Evolutionary conservation across 306 rosid genomes (phyloP), one percentile per base, ranked within the genome.

Genomic region (Quercus cerris): DNA sequence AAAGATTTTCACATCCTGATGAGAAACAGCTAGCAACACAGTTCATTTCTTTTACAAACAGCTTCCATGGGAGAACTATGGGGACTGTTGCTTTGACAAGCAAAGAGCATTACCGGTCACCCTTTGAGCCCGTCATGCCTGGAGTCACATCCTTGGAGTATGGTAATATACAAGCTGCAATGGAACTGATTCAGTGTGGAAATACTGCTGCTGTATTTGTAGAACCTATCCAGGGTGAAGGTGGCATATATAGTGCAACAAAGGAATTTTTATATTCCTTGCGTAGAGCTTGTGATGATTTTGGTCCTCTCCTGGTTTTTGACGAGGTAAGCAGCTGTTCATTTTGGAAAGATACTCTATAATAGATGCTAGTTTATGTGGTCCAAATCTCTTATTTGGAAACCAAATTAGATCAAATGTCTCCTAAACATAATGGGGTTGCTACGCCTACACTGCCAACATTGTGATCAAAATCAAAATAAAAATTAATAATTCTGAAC

Each of bases 21-120:
- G 87, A 81, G 0, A 81, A 84, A 82, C 84, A 81, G 49, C 90
- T 93, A 19, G 90, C 93, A 4, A 76, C 87, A 11, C 90, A 90
- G 81, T 95, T 95, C 83, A 51, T 95, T 71, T 85, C 98, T 59
- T 95, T 93, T 76, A 90, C 89, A 15, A 95, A 91, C 70, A 77
- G 90, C 84, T 95, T 93, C 82, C 99, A 95, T 76, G 99, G 99
- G 70, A 90, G 98, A 85, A 95, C 99, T 69, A 51, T 95, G 88
- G 99, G 98, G n/a, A 82, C 99, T 51, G 89, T 95, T 77, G 99
- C 99, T 77, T 89, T 95, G 87, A 95, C 99, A 33, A 95, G 99
- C 84, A 95, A 95, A 85, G 91, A 84, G 86, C 84, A 91, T 72
- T 95, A 95, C 80, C 82, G 98, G 77, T 51, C 94, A 49, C 98